Base-by-base conservation (phyloP, 768 basidiomycete genomes). In the Tylopilus subfusipes region DNA sequence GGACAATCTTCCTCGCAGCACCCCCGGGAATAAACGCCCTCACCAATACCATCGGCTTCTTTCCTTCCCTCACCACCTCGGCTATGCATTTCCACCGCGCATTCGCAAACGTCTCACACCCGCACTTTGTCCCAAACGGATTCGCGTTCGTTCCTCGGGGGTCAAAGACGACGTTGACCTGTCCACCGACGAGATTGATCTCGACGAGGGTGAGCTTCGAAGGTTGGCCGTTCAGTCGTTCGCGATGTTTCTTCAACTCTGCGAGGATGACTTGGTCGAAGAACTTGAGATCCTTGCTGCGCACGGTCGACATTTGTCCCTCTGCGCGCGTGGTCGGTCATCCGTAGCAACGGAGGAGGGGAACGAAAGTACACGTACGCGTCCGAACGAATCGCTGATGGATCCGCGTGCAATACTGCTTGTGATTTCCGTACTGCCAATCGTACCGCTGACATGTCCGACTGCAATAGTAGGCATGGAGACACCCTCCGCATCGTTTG, bases 381-480 rank as follows among this genome's bases (percentile, higher is more conserved):
- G 60, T 56, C 25, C 43, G 62, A 5, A 48, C 22, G 36, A 46
- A 62, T 9, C 68, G 69, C 29, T 58, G 38, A 7, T 58, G 67
- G 31, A 69, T 19, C 3, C 57, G 48, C 2, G 31, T 52, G 38
- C 64, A 69, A 31, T 70, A 70, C 19, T 55, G 48, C 39, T 67
- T 68, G 54, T 68, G 68, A 39, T 51, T 64, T n/a, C 68, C 68
- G 24, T 56, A 25, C 40, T 40, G 29, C 68, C 68, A 70, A 13
- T 68, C 68, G 31, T 60, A 52, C 24, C 58, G 62, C 56, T 69
- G 68, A 55, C 68, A 69, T 34, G 51, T 48, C 24, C 44, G 60
- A 47, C 58, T 59, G 30, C 69, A 70, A 19, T 70, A 70, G 38
- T 60, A 70, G 29, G 66, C 55, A n/a, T 68, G 68, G 24, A 64